Evolutionary conservation across 176 grass and related monocot genomes (phyloP).

Genomic region (Zoysia pacifica): DNA sequence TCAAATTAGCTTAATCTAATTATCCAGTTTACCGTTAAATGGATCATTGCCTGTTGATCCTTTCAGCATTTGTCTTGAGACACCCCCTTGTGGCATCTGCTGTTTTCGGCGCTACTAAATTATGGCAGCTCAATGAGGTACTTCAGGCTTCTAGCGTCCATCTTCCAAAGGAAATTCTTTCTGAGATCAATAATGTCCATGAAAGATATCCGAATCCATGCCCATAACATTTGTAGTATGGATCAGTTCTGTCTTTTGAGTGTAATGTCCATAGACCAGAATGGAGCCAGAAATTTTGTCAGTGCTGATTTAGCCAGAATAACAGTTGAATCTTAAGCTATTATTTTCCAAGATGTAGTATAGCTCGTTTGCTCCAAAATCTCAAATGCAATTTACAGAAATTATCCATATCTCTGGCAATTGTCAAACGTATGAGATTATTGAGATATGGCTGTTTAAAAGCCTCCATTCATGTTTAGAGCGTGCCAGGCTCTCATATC

Average conservation of each 20-base stretch:
- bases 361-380: too few species aligned
- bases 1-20: neutral
- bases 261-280: neutral
- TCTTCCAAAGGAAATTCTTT: slow-evolving; percentile 49
- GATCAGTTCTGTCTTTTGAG: neutral
- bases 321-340: too few species aligned
- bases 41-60: slow-evolving; percentile 12
- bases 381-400: too few species aligned
- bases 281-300: slow-evolving; percentile 5
- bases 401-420: too few species aligned
- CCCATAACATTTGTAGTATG: slow-evolving; percentile 30
- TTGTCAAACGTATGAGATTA: too few species aligned
- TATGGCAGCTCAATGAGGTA: slow-evolving; percentile 70
- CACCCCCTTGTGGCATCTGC: slow-evolving; percentile 73
- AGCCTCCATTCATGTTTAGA: neutral
- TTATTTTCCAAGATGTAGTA: neutral
- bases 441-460: neutral
- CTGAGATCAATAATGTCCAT: slow-evolving; percentile 76
- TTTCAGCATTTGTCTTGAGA: slow-evolving; percentile 57
- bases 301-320: neutral
- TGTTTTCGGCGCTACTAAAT: slow-evolving; percentile 78
- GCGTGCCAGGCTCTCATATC: too few species aligned
- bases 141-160: slow-evolving; percentile 50
- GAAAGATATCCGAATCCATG: slow-evolving; percentile 68
- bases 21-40: neutral